phyloP scores from a whole-genome alignment of 495 filamentous ascomycete genomes.

The Rostrohypoxylon terebratum region DNA sequence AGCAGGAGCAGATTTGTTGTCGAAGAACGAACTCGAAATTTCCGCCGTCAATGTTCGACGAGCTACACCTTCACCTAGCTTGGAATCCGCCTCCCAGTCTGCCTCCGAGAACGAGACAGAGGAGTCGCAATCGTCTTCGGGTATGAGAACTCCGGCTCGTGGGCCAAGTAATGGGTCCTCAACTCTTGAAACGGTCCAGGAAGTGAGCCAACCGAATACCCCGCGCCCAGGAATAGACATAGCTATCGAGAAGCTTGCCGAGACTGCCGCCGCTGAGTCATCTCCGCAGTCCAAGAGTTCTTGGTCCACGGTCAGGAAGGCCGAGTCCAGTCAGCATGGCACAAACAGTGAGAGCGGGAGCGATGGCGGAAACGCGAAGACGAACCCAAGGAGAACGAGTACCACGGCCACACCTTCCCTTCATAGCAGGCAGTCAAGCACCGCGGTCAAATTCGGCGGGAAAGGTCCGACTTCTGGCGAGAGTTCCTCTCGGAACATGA shows the following conservation, averaged over 20 bases:
- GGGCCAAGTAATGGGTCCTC: conserved; percentile 73
- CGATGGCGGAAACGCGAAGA: conserved; percentile 65
- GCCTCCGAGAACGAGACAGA: conserved; percentile 65
- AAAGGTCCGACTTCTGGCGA: conserved; percentile 71
- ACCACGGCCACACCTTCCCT: conserved; percentile 54
- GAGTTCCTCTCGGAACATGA: conserved; percentile 89
- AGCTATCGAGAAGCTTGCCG: conserved; percentile 62
- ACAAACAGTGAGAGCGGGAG: conserved; percentile 70
- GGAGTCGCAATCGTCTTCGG: conserved; percentile 62
- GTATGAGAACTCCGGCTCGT: conserved; percentile 74
- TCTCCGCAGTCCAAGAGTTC: conserved; percentile 52
- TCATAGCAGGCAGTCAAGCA: conserved; percentile 58
- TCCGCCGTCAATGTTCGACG: conserved; percentile 68
- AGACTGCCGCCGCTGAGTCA: conserved; percentile 58
- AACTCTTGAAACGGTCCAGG: conserved; percentile 90
- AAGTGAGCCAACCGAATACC: conserved; percentile 84
- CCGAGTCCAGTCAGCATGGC: conserved; percentile 50
- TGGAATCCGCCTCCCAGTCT: conserved; percentile 51
- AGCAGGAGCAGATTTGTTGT: conserved; percentile 52
- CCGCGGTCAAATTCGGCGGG: conserved; percentile 54
- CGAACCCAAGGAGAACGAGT: conserved; percentile 48
- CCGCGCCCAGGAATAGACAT: conserved; percentile 61
- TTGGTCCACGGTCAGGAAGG: conserved; percentile 49
- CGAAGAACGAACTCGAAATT: conserved; percentile 60
- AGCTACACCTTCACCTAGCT: conserved; percentile 58